These are phyloP conservation scores for Debaryomyces sp. DNA, from an alignment of 1,139 yeast species.

Conservation along the genomic window DNA sequence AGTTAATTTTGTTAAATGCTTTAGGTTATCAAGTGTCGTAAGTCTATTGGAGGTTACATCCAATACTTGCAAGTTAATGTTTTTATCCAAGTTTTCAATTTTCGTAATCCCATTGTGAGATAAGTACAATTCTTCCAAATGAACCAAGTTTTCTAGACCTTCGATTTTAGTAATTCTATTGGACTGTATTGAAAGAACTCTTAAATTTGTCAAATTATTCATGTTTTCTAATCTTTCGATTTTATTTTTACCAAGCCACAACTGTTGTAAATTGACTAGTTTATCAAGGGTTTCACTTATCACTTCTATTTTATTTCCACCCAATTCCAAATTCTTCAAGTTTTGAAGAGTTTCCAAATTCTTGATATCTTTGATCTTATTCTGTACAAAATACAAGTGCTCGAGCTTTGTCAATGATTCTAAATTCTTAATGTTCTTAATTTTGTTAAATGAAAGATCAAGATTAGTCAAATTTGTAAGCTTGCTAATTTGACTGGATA, in stretches of 20 bases:
- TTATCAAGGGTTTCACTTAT: conserved; percentile 61
- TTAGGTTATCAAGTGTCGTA: conserved; percentile 60
- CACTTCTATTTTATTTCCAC: conserved; percentile 78
- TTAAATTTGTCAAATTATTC: conserved; percentile 59
- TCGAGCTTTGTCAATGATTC: conserved; percentile 63
- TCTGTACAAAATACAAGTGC: conserved; percentile 84
- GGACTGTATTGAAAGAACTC: conserved; percentile 84
- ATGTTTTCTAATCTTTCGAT: conserved; percentile 70
- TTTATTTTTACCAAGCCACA: conserved; percentile 93
- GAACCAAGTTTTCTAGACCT: conserved; percentile 71
- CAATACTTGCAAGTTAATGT: conserved; percentile 66
- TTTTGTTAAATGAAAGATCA: conserved; percentile 90
- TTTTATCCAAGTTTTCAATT: conserved; percentile 78
- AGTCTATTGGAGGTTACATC: conserved; percentile 83
- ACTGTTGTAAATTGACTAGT: conserved; percentile 61
- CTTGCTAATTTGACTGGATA: conserved; percentile 68
- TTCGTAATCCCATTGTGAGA: conserved; percentile 81
- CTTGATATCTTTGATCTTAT: conserved; percentile 74
- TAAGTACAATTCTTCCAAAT: conserved; percentile 82
- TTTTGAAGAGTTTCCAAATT: conserved; percentile 60
- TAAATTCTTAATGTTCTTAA: conserved; percentile 82
- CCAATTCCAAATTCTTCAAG: conserved; percentile 80
- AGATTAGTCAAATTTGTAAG: conserved; percentile 60
- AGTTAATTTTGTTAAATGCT: conserved; percentile 68
- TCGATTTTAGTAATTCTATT: conserved; percentile 80